These are phyloP conservation scores for Pittosporum tobira DNA, from an alignment of 129 eudicot genomes.

Conservation along the genomic window DNA sequence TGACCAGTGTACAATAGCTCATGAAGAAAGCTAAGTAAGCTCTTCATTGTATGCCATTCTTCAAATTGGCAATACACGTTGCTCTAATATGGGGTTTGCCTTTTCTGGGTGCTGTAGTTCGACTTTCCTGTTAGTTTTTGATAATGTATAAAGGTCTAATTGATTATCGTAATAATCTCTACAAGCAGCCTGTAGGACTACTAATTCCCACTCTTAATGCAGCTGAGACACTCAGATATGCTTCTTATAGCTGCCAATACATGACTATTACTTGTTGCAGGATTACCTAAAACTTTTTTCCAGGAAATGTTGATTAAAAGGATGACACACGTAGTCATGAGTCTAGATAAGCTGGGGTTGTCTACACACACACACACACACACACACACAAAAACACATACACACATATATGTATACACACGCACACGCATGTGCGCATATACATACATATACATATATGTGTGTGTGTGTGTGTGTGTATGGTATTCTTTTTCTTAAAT, in stretches of 20 bases:
- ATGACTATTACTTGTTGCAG: not conserved
- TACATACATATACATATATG: no score
- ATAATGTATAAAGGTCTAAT: not conserved
- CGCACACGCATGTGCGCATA: no score
- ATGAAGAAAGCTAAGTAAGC: constrained; percentile 2
- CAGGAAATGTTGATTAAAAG: no score
- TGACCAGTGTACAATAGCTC: not conserved
- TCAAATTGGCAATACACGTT: not conserved
- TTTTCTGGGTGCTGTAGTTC: not conserved
- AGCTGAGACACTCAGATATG: not conserved
- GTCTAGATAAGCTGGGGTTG: no score
- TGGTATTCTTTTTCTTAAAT: no score
- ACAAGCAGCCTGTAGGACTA: not conserved
- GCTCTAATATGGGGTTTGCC: not conserved
- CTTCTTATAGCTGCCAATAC: not conserved
- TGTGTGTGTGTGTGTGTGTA: no score
- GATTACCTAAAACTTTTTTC: not conserved
- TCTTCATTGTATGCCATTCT: not conserved
- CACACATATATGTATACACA: no score
- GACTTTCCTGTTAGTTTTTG: not conserved
- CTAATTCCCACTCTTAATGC: not conserved
- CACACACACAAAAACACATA: no score
- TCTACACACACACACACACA: no score
- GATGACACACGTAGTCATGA: no score
- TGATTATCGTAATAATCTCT: not conserved